These are phyloP conservation scores for Trichosporon coremiiforme DNA, from an alignment of 1,284 basidiomycete species.

Conservation along the genomic window DNA sequence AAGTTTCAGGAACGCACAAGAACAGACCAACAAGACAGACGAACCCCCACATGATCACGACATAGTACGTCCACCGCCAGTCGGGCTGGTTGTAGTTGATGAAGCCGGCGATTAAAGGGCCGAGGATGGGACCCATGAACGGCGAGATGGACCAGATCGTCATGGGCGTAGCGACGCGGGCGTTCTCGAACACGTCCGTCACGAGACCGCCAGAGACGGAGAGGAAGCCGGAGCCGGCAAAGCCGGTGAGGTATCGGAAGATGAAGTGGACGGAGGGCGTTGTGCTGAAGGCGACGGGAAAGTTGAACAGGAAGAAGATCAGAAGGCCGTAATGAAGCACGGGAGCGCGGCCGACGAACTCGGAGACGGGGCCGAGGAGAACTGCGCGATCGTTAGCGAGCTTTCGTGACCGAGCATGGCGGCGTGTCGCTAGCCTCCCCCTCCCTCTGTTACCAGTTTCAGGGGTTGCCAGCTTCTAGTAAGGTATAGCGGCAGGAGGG, in stretches of 20 bases:
- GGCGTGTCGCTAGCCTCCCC: no score
- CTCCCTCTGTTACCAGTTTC: no score
- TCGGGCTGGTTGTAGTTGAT: constrained; percentile 60
- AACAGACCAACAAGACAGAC: constrained; percentile 52
- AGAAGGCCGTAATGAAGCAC: constrained; percentile 41
- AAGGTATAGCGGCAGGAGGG: no score
- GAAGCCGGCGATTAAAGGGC: constrained; percentile 60
- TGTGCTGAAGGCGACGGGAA: constrained; percentile 66
- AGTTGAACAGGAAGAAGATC: constrained; percentile 59
- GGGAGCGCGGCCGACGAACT: constrained; percentile 62
- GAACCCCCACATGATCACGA: constrained; percentile 63
- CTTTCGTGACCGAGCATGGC: no score
- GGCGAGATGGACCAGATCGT: constrained; percentile 70
- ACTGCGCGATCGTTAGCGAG: constrained; percentile 38
- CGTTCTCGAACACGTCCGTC: constrained; percentile 70
- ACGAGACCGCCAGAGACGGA: constrained; percentile 78
- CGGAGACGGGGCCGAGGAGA: constrained; percentile 63
- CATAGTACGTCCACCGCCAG: constrained; percentile 79
- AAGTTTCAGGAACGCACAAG: constrained; percentile 74
- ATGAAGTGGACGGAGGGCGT: constrained; percentile 63
- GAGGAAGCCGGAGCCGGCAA: constrained; percentile 70
- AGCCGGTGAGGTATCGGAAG: constrained; percentile 72
- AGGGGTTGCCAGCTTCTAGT: no score
- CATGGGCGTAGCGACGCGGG: constrained; percentile 73
- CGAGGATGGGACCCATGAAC: constrained; percentile 73